Evolutionary conservation across 2,329 filamentous ascomycete species (phyloP).

Genomic region (Xylaria polymorpha): DNA sequence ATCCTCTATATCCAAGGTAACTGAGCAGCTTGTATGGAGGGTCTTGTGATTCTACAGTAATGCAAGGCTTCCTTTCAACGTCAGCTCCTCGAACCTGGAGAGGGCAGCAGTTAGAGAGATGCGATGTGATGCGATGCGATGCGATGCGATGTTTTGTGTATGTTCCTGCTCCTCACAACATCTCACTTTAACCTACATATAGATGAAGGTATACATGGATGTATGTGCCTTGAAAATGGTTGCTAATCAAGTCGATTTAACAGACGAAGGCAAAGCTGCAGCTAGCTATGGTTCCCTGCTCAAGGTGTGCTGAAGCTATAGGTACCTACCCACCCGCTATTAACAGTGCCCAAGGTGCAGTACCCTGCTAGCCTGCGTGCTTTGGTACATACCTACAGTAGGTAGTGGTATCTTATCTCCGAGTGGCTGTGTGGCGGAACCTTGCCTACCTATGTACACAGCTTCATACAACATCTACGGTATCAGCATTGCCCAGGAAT

Average conservation of each 20-base stretch:
- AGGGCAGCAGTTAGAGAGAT: not conserved
- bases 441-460: too few species aligned
- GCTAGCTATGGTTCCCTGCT: slow-evolving; percentile 2
- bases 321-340: not conserved
- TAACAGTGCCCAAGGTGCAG: too few species aligned
- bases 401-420: not conserved
- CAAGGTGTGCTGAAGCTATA: not conserved
- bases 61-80: not conserved
- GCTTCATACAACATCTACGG: too few species aligned
- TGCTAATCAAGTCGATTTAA: not conserved
- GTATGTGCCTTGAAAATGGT: not conserved
- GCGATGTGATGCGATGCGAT: not conserved
- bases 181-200: not conserved
- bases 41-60: not conserved
- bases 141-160: not conserved
- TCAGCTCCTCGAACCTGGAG: not conserved
- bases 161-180: not conserved
- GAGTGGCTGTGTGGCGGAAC: slow-evolving; percentile 3
- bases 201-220: not conserved
- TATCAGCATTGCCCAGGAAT: not conserved
- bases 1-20: not conserved
- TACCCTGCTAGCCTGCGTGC: too few species aligned
- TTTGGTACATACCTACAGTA: not conserved
- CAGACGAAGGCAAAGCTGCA: not conserved
- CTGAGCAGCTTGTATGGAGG: not conserved